Percentiles rank a stretch among this genome's conserved stretches.
These are phyloP conservation scores for Acidiella bohemica DNA, from an alignment of 495 filamentous ascomycete genomes.

Conservation along the genomic window DNA sequence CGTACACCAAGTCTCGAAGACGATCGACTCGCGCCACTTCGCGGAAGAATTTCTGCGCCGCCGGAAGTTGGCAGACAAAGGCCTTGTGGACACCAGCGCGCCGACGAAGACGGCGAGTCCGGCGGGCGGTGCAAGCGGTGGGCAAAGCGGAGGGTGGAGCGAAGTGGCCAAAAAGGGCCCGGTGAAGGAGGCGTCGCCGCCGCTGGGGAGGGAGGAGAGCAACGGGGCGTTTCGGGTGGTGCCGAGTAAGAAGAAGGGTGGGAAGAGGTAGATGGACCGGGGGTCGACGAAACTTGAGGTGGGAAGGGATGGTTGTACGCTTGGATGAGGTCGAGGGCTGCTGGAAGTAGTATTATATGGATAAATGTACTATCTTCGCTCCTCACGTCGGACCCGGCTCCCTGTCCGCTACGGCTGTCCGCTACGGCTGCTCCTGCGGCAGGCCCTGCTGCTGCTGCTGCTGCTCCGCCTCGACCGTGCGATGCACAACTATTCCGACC, in stretches of 20 bases:
- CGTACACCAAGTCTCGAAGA: constrained; percentile 71
- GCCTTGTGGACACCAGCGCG: constrained; percentile 46
- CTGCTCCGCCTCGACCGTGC: no score
- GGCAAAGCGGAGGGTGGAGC: constrained; percentile 66
- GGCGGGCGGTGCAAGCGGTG: constrained; percentile 31
- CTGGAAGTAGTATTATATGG: no score
- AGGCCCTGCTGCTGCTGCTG: no score
- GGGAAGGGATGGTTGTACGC: no score
- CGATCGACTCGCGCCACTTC: constrained; percentile 83
- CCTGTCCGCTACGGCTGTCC: no score
- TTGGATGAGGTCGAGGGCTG: no score
- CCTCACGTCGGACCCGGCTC: no score
- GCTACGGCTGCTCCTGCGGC: no score
- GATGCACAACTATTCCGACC: no score
- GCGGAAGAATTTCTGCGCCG: constrained; percentile 88
- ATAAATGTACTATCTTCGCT: no score
- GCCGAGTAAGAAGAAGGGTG: constrained; percentile 84
- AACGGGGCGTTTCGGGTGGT: constrained; percentile 65
- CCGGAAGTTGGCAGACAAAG: constrained; percentile 81
- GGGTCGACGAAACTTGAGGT: no score
- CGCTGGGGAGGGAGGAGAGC: constrained; percentile 81
- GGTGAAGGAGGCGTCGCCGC: constrained; percentile 39
- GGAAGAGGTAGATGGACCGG: constrained; percentile 35
- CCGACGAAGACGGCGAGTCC: constrained; percentile 18
- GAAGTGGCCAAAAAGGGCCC: constrained; percentile 92